Base-by-base conservation (phyloP, 2,329 filamentous ascomycete genomes). In the Harringtonia lauricola region DNA sequence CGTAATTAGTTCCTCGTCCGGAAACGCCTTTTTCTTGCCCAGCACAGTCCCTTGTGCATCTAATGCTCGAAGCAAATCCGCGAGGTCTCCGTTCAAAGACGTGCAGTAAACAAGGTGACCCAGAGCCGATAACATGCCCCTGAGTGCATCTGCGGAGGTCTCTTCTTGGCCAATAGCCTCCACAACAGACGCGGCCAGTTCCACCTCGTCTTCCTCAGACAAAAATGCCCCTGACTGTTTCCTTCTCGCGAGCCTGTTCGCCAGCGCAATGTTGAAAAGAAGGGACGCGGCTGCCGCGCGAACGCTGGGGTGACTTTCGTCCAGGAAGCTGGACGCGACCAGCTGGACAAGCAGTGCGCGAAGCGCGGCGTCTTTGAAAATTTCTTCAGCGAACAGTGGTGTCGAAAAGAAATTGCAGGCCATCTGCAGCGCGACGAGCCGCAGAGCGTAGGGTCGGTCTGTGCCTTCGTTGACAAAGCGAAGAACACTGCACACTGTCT, bases 371-470 rank as follows among this genome's bases (percentile, higher is more conserved):
- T 73, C 64, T 2, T 64, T 59, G 8, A 84, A 65, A 9, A 89
- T 67, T 48, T 81, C 72, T 3, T 77, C 70, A 1, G 79, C 68
- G 54, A 83, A 94, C 1, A 94, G 67, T 0, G 77, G 73, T 1
- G 81, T 82, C 0, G 77, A 81, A 64, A 94, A 95, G 35, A 94
- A 68, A 55, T 95, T 95, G 64, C 87, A 94, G 2, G 78, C 73
- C 55, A 90, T 73, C 53, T 95, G 89, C 19, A 94, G 64, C 1
- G 86, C 83, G 15, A 94, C 86, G 2, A 95, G 76, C 14, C 87
- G 81, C 2, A 94, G 71, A 5, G 85, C 81, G 57, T 95, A 95
- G 0, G 87, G 86, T 34, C 80, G 84, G 1, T 33, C 33, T 6
- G 33, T 4, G 13, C 19, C 14, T 3, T 21, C 15, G 50, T 74